Evolutionary conservation across 768 basidiomycete species (phyloP), one percentile per base, ranked within the genome.

Genomic region (Amyloporia xantha): DNA sequence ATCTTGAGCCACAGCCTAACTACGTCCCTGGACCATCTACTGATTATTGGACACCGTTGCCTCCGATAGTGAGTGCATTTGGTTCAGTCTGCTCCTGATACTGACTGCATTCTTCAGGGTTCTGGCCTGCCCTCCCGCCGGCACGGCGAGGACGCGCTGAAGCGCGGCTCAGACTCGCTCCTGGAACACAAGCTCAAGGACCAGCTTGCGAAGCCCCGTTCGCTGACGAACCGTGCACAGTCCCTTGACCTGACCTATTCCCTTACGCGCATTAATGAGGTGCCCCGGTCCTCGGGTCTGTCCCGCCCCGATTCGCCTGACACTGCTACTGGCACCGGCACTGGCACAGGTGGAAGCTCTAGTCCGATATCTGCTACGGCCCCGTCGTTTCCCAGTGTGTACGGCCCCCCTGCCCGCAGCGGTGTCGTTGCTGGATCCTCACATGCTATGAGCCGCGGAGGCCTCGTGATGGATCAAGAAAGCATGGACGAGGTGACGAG

Each of bases 181-280:
- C 71, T 91, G 19, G 88, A 91, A 59, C 80, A 88, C 33, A 92
- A 92, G 63, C 64, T 92, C 39, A 89, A 86, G 67, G 86, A 88
- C 51, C 84, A 84, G 54, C 68, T 69, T 52, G 71, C 74, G 27
- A 90, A 90, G 67, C 87, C 88, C 4, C 84, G 90, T 41, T 85
- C 88, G 3, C 69, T 91, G 53, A 83, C 83, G 53, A 90, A 90
- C 57, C 85, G 91, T 15, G 91, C 91, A 0, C 91, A 94, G 63
- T 90, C 86, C 4, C 81, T 95, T 41, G 91, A 95, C 62, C 70
- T 95, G 55, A 91, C 87, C 0, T 81, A 81, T 55, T 91, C 91
- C 5, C 75, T 92, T 25, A 83, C 82, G n/a, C 82, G 82, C 47
- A 89, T 91, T 56, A 81, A 82, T 4, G 89, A 89, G 59, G 75